Conservation (phyloP, 108 stramenopile genomes). For the Cyclotella kingstonii region DNA sequence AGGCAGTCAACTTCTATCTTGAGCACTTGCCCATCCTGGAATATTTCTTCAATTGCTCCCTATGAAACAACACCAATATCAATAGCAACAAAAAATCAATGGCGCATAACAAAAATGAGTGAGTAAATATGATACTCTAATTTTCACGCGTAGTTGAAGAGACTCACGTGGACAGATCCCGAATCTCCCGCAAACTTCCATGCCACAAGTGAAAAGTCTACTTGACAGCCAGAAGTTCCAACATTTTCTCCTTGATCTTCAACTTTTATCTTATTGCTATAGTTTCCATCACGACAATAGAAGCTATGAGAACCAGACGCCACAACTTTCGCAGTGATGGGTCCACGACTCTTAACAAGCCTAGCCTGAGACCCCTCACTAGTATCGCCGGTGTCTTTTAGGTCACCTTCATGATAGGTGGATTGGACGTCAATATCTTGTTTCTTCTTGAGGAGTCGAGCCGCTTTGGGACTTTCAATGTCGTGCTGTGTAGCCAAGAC, state of each 20-base stretch:
- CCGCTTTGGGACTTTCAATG: slow-evolving; percentile 32
- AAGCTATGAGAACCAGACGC: slow-evolving; percentile 23
- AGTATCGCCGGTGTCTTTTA: slow-evolving; percentile 36
- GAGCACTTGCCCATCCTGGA: slow-evolving; percentile 14
- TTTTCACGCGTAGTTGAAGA: neutral
- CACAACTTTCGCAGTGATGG: slow-evolving; percentile 44
- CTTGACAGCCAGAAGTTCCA: slow-evolving; percentile 6
- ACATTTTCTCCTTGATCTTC: neutral
- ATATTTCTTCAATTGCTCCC: slow-evolving; percentile 37
- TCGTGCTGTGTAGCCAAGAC: too few species aligned
- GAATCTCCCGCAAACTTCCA: slow-evolving; percentile 48
- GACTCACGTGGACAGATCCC: slow-evolving; percentile 28
- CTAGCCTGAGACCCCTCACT: slow-evolving; percentile 27
- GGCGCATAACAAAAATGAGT: neutral
- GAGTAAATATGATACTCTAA: neutral
- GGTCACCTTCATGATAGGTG: slow-evolving; percentile 37
- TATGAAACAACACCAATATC: neutral
- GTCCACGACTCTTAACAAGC: slow-evolving; percentile 36
- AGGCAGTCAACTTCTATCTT: slow-evolving; percentile 47
- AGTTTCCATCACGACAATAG: slow-evolving; percentile 1
- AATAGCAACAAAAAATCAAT: neutral
- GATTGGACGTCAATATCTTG: slow-evolving; percentile 42
- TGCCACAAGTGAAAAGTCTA: slow-evolving; percentile 22
- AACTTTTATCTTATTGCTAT: too few species aligned
- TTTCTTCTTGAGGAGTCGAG: slow-evolving; percentile 41